Percentiles rank a stretch among this genome's conserved stretches.
These are phyloP conservation scores for Dendrostoma leiphaemia DNA, from an alignment of 2,329 filamentous ascomycete species.

Conservation along the genomic window DNA sequence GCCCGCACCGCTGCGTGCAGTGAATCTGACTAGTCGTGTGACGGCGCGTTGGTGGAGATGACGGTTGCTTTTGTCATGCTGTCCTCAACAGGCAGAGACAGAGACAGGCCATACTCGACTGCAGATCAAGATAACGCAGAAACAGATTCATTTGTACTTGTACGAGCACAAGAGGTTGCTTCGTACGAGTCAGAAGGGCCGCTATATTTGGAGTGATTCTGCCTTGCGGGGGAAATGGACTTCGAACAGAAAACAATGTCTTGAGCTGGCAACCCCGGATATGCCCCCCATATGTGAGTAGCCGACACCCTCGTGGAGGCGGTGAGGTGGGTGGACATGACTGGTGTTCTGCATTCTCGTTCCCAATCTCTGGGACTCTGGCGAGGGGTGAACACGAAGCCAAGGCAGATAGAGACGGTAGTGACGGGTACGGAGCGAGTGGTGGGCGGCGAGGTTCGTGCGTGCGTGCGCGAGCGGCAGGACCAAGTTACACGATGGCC, in stretches of 20 bases:
- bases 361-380: not conserved
- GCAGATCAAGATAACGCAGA: too few species aligned
- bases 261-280: not conserved
- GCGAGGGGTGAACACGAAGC: not conserved
- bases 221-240: too few species aligned
- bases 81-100: too few species aligned
- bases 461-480: not conserved
- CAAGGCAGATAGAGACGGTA: not conserved
- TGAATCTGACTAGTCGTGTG: not conserved
- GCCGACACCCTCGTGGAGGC: not conserved
- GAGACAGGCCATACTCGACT: not conserved
- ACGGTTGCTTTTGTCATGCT: not conserved
- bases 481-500: not conserved
- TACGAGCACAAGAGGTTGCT: too few species aligned
- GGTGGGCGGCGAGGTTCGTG: not conserved
- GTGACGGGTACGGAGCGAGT: too few species aligned
- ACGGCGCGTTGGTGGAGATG: not conserved
- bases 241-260: too few species aligned
- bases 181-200: not conserved
- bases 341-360: not conserved
- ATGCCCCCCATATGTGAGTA: not conserved
- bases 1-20: too few species aligned
- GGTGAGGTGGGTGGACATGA: not conserved
- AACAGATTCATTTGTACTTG: too few species aligned
- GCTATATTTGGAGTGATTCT: not conserved